Evolutionary conservation across 1,284 basidiomycete genomes (phyloP).

Genomic region (Ceratorhiza oryzae-sativae): DNA sequence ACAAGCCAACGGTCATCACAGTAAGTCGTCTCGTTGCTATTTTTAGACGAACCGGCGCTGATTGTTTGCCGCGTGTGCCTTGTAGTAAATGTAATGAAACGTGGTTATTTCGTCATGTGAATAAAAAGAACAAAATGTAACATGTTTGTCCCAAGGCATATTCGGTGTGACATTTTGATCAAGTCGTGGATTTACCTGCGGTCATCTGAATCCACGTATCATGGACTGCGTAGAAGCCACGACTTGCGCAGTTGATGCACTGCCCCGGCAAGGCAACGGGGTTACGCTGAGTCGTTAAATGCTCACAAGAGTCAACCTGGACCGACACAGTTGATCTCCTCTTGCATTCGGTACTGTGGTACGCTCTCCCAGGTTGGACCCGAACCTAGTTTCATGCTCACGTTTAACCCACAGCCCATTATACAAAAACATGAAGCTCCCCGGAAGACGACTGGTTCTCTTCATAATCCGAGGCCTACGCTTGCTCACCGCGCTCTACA

Average conservation of each 20-base stretch:
- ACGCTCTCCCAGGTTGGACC: too few species aligned
- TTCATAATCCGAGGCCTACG: constrained; percentile 4
- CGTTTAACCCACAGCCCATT: neutral
- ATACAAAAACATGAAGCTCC: neutral
- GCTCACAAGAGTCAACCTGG: neutral
- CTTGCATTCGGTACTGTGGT: too few species aligned
- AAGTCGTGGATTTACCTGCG: neutral
- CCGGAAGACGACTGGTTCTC: neutral
- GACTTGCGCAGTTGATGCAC: constrained; percentile 29
- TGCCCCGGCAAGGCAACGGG: neutral
- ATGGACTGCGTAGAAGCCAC: neutral
- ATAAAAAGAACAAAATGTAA: constrained; percentile 7
- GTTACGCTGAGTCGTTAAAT: neutral
- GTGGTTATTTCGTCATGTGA: neutral
- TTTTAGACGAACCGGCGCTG: neutral
- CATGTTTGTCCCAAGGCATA: neutral
- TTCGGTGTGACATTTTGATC: neutral
- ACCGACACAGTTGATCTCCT: neutral
- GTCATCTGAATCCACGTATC: neutral
- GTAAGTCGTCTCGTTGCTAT: constrained; percentile 57
- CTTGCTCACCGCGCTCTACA: neutral
- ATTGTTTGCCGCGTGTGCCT: constrained; percentile 1
- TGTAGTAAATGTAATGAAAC: constrained; percentile 10
- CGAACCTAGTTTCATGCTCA: neutral
- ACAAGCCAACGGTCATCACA: constrained; percentile 96